phyloP scores from a whole-genome alignment of 345 rosid species.

The Capsella bursapastoris region DNA sequence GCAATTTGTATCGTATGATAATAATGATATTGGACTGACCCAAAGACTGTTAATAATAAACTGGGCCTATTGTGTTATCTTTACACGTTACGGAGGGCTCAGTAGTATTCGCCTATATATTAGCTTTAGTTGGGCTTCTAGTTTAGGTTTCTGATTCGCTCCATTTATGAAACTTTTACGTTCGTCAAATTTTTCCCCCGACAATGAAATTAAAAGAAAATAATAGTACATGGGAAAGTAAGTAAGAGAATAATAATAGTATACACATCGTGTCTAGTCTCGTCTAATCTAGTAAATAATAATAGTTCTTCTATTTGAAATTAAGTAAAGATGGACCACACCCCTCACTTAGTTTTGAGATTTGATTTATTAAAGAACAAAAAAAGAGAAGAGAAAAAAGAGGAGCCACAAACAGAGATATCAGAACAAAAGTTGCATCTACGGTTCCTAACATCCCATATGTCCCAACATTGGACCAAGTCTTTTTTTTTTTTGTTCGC shows the following conservation, averaged over 20 bases:
- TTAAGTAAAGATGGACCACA: too few relatives aligned
- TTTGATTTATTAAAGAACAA: neutral
- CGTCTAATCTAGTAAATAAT: too few relatives aligned
- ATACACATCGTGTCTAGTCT: too few relatives aligned
- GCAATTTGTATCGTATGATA: neutral
- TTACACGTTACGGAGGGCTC: conserved; percentile 1
- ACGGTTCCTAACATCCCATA: conserved; percentile 47
- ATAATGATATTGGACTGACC: too few relatives aligned
- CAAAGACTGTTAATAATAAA: neutral
- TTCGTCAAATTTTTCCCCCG: neutral
- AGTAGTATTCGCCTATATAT: neutral
- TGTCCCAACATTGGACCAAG: conserved; percentile 35
- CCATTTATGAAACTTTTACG: neutral
- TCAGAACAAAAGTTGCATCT: conserved; percentile 36
- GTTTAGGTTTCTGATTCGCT: neutral
- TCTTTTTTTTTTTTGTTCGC: conserved; percentile 21
- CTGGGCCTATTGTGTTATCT: neutral
- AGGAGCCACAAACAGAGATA: conserved; percentile 34
- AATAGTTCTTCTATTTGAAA: too few relatives aligned
- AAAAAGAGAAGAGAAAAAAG: neutral
- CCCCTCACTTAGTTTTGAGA: too few relatives aligned
- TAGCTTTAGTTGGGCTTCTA: conserved; percentile 24
- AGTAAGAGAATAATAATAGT: too few relatives aligned
- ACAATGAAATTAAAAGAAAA: neutral
- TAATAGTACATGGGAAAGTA: too few relatives aligned